Percentiles rank a stretch among this genome's conserved stretches.
Conservation (phyloP, 108 stramenopile genomes). For the Cyclotella cryptica region DNA sequence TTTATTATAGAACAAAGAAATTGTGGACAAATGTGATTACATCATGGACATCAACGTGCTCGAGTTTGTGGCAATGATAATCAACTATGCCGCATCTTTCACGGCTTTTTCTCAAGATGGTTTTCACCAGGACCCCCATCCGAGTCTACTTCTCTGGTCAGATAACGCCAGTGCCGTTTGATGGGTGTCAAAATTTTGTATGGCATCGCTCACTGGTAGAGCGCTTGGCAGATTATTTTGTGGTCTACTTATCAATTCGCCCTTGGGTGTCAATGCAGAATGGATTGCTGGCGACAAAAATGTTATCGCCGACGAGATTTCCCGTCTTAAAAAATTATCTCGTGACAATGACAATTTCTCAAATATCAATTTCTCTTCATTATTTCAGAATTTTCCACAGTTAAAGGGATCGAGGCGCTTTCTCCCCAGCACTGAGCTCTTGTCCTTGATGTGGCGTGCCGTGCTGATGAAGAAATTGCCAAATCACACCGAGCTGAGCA, state of each 20-base stretch:
- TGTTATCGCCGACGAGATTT: constrained; percentile 37
- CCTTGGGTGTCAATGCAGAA: constrained; percentile 22
- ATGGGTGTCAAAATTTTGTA: constrained; percentile 20
- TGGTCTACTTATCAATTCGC: constrained; percentile 13
- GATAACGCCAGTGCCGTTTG: not conserved
- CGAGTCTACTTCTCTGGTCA: not conserved
- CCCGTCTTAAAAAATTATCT: constrained; percentile 18
- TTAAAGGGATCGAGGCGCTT: constrained; percentile 10
- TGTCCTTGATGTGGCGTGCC: constrained; percentile 9
- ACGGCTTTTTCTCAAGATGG: not conserved
- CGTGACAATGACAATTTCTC: not conserved
- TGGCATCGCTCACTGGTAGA: constrained; percentile 9
- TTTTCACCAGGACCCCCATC: not conserved
- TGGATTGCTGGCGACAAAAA: constrained; percentile 19
- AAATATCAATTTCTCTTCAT: constrained; percentile 18
- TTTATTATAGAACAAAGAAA: not conserved
- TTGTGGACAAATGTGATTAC: not conserved
- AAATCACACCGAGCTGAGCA: not conserved
- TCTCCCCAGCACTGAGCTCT: constrained; percentile 3
- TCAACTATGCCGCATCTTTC: constrained; percentile 17
- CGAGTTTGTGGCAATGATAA: constrained; percentile 26
- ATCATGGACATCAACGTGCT: constrained; percentile 24
- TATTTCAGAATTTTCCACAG: constrained; percentile 22
- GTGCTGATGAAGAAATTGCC: constrained; percentile 17
- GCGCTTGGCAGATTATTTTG: constrained; percentile 24